These are phyloP conservation scores for Pyrus pyrifolia DNA, from an alignment of 306 rosid species.

Conservation along the genomic window DNA sequence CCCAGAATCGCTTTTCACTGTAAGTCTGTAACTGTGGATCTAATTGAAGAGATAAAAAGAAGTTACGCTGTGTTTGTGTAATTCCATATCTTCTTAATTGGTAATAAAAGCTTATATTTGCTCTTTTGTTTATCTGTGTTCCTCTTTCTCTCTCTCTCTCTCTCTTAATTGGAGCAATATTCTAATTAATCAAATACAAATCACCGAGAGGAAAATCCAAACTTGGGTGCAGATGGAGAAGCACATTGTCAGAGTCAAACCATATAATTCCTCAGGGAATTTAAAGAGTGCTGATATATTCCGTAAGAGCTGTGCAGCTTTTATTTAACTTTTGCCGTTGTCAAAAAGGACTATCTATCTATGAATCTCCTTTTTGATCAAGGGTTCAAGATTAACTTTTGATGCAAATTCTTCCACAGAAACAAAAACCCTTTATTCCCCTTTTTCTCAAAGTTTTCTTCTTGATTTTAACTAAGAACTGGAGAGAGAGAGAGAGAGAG, in stretches of 20 bases:
- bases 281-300: slow-evolving; percentile 6
- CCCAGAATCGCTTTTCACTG: slow-evolving; percentile 34
- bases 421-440: slow-evolving; percentile 26
- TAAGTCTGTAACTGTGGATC: slow-evolving; percentile 53
- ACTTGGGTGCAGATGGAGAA: not conserved
- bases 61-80: slow-evolving; percentile 15
- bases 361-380: slow-evolving; percentile 24
- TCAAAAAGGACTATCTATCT: slow-evolving; percentile 25
- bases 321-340: slow-evolving; percentile 32
- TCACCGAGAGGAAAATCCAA: too few species aligned
- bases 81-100: slow-evolving; percentile 8
- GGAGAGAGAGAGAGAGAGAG: slow-evolving; percentile 33
- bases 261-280: slow-evolving; percentile 11
- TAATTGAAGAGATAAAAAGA: slow-evolving; percentile 25
- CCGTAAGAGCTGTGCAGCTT: slow-evolving; percentile 17
- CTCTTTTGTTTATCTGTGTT: not conserved
- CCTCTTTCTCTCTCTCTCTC: too few species aligned
- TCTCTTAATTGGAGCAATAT: not conserved
- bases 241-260: not conserved
- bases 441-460: not conserved
- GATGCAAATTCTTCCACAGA: slow-evolving; percentile 34
- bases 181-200: not conserved
- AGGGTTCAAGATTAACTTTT: slow-evolving; percentile 27
- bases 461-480: slow-evolving; percentile 13
- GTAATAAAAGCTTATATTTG: not conserved